A percentile compares a stretch with the other conserved stretches of the same genome.
phyloP scores from a whole-genome alignment of 73 alveolate genomes.

The Paramecium caudatum region DNA sequence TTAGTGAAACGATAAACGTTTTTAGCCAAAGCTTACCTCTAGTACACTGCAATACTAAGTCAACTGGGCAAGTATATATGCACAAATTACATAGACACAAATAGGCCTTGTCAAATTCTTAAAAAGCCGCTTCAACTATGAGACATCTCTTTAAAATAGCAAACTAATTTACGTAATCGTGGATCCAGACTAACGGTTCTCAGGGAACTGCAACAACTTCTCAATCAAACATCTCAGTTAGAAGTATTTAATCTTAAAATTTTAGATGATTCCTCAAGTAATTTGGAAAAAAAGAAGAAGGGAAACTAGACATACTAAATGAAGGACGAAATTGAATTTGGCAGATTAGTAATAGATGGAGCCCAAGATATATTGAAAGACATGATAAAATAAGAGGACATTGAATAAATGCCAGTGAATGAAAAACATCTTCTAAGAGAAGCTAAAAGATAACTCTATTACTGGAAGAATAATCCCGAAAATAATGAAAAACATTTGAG shows the following conservation, averaged over 20 bases:
- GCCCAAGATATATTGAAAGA: conserved; percentile 48
- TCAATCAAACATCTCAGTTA: neutral
- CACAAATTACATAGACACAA: conserved; percentile 15
- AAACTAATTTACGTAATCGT: neutral
- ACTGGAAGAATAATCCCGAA: conserved; percentile 75
- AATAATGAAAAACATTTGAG: conserved; percentile 73
- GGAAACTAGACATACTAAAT: neutral
- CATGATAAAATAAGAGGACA: conserved; percentile 52
- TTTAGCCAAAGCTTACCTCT: conserved; percentile 2
- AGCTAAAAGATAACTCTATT: conserved; percentile 69
- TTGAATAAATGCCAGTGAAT: conserved; percentile 45
- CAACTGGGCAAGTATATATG: conserved; percentile 41
- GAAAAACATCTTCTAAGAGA: conserved; percentile 51
- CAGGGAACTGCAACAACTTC: conserved; percentile 37
- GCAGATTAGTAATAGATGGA: conserved; percentile 64
- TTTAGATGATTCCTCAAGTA: neutral
- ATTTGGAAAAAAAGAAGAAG: neutral
- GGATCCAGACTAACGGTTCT: conserved; percentile 11
- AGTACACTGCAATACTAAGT: conserved; percentile 38
- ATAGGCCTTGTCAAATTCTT: neutral
- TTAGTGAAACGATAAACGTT: conserved; percentile 41
- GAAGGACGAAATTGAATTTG: conserved; percentile 73
- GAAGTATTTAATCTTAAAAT: neutral
- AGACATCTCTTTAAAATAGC: conserved; percentile 24
- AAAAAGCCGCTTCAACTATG: conserved; percentile 39